Conservation (phyloP, 768 basidiomycete genomes). For the button mushroom (Agaricus bisporus) region DNA sequence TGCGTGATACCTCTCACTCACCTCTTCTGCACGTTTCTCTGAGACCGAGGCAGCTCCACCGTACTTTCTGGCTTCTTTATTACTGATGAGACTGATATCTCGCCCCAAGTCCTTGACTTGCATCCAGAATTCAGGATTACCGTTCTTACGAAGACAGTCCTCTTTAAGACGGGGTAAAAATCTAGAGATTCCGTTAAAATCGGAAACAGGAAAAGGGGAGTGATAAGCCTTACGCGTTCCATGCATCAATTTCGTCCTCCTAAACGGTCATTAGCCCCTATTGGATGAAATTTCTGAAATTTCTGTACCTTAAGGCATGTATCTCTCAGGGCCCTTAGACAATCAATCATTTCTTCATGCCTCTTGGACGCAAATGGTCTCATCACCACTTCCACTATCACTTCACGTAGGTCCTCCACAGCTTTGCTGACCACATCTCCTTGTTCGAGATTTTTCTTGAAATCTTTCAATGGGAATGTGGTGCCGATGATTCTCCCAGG, state of each 20-base stretch:
- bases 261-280: constrained; percentile 18
- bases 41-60: constrained; percentile 54
- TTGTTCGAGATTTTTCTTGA: constrained; percentile 57
- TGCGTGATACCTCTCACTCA: constrained; percentile 23
- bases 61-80: constrained; percentile 51
- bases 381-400: constrained; percentile 65
- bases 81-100: constrained; percentile 54
- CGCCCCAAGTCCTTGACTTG: constrained; percentile 45
- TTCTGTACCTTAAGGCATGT: constrained; percentile 54
- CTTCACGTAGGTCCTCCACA: constrained; percentile 68
- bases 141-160: constrained; percentile 46
- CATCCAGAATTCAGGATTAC: constrained; percentile 67
- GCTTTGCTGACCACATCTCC: constrained; percentile 85
- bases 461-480: constrained; percentile 71
- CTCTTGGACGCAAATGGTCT: constrained; percentile 68
- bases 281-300: neutral
- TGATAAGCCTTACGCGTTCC: constrained; percentile 56
- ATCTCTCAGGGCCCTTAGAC: constrained; percentile 61
- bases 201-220: neutral
- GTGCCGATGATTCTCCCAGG: constrained; percentile 73
- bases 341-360: constrained; percentile 64
- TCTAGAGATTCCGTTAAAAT: constrained; percentile 26
- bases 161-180: constrained; percentile 56
- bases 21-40: constrained; percentile 49
- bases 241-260: constrained; percentile 81